Evolutionary conservation across 1,284 basidiomycete species (phyloP), one percentile per base, ranked within the genome.

Genomic region (Lignosus rhinocerotis): DNA sequence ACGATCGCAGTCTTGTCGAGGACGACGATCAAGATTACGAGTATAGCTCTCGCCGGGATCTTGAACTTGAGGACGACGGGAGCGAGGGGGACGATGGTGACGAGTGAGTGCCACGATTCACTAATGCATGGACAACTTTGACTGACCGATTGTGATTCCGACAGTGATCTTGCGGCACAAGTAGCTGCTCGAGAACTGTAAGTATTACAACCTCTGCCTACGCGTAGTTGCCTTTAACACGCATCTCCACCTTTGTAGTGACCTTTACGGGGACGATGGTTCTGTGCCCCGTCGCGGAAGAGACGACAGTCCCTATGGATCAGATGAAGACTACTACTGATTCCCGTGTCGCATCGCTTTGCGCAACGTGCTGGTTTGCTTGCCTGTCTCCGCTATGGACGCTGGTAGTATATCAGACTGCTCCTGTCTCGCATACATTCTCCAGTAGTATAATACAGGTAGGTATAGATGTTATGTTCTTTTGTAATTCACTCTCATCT

Each of bases 221-320:
- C n/a, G 7, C 9, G n/a, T 17, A n/a, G 16, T 14, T 17, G 12
- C 6, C 19, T 2, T 32, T 14, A 55, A 9, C 34, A 45, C 46
- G 6, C 14, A 3, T 25, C 25, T 25, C 25, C 25, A 25, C 25
- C 10, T 19, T 25, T n/a, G 11, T 38, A 67, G 66, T 32, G 62
- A 63, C 10, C 31, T 67, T 31, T 67, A 67, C 34, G 66, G 66
- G n/a, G 64, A 67, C 46, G 66, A 67, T 33, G 66, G 66, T 2
- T 66, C 66, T 2, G 48, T 67, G 3, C 58, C 59, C 8, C 50
- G 50, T 39, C 46, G 21, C 12, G 38, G 19, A 19, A 17, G 39
- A 19, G 31, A 32, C 14, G 48, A 32, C 36, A 17, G 42, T 32
- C 49, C 53, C 6, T 11, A 41, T 3, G 55, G 47, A 17, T 46